Base-by-base conservation (phyloP, 2,329 filamentous ascomycete genomes). In the Exophiala oligosperma region DNA sequence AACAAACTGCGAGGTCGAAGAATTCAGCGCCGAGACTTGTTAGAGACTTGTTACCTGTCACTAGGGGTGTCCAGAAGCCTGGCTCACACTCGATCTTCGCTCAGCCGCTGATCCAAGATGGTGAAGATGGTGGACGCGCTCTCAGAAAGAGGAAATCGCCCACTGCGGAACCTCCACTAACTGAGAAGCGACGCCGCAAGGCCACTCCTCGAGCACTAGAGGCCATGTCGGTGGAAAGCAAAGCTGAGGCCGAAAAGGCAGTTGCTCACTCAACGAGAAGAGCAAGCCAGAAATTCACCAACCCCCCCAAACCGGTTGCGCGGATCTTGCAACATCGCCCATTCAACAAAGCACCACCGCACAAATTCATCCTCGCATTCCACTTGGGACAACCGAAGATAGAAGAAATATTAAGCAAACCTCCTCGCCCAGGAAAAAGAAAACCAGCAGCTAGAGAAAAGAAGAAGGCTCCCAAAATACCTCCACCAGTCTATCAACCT, bases 131-230 rank as follows among this genome's bases (percentile, higher is more conserved):
- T 47, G 87, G 90, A 7, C 87, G 91, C 53, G 84, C 89, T 32
- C 77, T 96, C 59, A 84, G 92, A 60, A 96, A 96, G 75, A 85
- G 92, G 54, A 96, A 93, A 73, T 87, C 90, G 17, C 91, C 90
- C 1, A 88, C 89, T 2, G 79, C 83, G 11, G 83, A 85, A 57
- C 79, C 67, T 12, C 47, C 49, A 12, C 52, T 61, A 21, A 40
- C 53, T 3, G 60, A 66, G 32, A 67, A 66, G 59, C 54, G 63
- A 54, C 61, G 57, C 23, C 57, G 61, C 32, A 66, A 60, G 43
- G 61, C 59, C 12, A 65, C 63, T 21, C 59, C 60, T 5, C 57
- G 60, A 32, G 57, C 49, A 41, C 61, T 64, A 14, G 70, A 54
- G n/a, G 49, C 48, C 24, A 64, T 55, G 14, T 38, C 40, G 35